These are phyloP conservation scores for Prunus salicina DNA, from an alignment of 306 rosid species.

Conservation along the genomic window DNA sequence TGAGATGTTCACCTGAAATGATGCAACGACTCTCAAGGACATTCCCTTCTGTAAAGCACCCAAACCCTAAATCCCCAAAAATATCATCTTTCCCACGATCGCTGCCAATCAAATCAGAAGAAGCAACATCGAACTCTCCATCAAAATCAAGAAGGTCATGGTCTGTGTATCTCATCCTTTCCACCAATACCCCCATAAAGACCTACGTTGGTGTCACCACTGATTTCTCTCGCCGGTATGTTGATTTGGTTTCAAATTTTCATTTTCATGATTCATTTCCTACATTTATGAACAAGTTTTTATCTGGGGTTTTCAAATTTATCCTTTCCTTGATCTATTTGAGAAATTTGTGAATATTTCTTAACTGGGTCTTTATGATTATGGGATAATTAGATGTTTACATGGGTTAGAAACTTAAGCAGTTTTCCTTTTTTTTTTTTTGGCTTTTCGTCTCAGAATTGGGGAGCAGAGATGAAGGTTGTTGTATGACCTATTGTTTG, in stretches of 20 bases:
- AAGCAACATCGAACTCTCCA: slow-evolving; percentile 13
- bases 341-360: neutral
- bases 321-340: neutral
- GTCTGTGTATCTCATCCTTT: slow-evolving; percentile 78
- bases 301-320: slow-evolving; percentile 6
- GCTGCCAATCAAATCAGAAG: slow-evolving; percentile 19
- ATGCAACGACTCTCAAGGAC: slow-evolving; percentile 46
- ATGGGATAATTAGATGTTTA: neutral
- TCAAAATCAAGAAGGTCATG: slow-evolving; percentile 45
- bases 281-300: neutral
- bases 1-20: neutral
- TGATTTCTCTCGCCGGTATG: slow-evolving; percentile 80
- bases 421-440: neutral
- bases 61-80: slow-evolving; percentile 34
- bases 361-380: neutral
- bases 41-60: slow-evolving; percentile 54
- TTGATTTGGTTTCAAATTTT: neutral
- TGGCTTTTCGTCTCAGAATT: too few relatives aligned
- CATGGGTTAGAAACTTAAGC: neutral
- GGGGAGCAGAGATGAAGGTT: too few relatives aligned
- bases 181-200: slow-evolving; percentile 73
- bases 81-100: slow-evolving; percentile 17
- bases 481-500: neutral
- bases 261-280: neutral
- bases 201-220: slow-evolving; percentile 87